Base-by-base conservation (phyloP, 768 basidiomycete genomes). In the Calocybe cyanea region DNA sequence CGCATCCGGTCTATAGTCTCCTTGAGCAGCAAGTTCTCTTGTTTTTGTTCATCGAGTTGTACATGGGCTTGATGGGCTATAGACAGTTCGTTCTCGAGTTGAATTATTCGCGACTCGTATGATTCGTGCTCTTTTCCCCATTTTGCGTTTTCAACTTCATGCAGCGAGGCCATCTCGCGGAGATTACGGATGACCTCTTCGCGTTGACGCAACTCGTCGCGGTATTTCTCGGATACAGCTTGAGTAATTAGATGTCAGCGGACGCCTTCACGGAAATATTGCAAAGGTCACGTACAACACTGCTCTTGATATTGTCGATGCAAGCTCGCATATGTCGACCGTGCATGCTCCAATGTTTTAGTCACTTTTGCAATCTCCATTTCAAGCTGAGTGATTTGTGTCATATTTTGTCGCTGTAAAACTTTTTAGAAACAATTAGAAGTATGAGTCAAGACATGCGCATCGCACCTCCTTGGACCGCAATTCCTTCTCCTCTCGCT, bases 1-100 rank as follows among this genome's bases (percentile, higher is more conserved):
- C 90, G 76, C 79, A 96, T 85, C 38, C 92, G 78, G 61, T 96
- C 93, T 54, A 97, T 97, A 1, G 93, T 96, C 72, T 97, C 94
- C 61, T 95, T 95, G 49, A 97, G 73, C 58, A 91, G 66, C 53
- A 95, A 61, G 57, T 96, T 97, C 72, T 94, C 91, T 57, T 92
- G 89, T 69, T 96, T 96, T 71, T 97, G 94, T 55, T 87, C 85
- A 48, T 94, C 91, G 30, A 96, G 75, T 48, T 81, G 77, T 0
- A 71, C 76, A 43, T 89, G 83, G 1, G 86, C 83, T 54, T 81
- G 76, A 41, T 85, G 80, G 3, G 91, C 88, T 19, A 77, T 57
- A 3, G 62, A 62, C 2, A 97, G 73, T 46, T 95, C 92, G 7
- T 67, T 55, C 56, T 92, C 87, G n/a, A 95, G 77, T 6, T 72